Conservation (phyloP, 164 flowering plant genomes). For the Berberis vulgaris region DNA sequence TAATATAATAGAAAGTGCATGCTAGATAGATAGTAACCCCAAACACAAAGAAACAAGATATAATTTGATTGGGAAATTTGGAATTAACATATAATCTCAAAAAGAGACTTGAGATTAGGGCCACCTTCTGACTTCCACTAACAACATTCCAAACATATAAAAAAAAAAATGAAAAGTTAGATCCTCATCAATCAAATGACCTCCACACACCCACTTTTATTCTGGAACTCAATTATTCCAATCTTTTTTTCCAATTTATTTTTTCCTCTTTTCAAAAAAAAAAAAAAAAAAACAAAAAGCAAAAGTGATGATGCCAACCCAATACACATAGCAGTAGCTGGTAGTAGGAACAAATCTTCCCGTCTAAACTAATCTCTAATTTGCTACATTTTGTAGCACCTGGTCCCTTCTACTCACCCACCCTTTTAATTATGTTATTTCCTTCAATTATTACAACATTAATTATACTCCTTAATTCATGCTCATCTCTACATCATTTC, state of each 20-base stretch:
- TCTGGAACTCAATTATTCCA: constrained; percentile 30
- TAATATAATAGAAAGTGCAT: no score
- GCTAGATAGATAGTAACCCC: background rate
- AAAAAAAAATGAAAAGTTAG: constrained; percentile 18
- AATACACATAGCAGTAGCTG: background rate
- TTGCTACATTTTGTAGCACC: constrained; percentile 31
- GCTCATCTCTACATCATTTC: constrained; percentile 38
- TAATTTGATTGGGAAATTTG: background rate
- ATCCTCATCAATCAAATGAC: constrained; percentile 34
- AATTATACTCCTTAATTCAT: constrained; percentile 19
- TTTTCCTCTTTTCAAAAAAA: no score
- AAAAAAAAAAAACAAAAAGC: background rate
- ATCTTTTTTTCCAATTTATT: background rate
- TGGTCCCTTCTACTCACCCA: constrained; percentile 31
- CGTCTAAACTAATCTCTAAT: constrained; percentile 10
- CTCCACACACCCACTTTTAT: constrained; percentile 27
- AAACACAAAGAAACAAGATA: background rate
- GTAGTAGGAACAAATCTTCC: constrained; percentile 27
- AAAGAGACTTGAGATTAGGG: constrained; percentile 28
- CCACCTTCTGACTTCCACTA: constrained; percentile 52
- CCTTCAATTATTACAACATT: constrained; percentile 9
- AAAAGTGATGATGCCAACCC: background rate
- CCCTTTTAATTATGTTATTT: constrained; percentile 12
- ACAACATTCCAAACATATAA: constrained; percentile 23
- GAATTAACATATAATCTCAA: constrained; percentile 20